These are phyloP conservation scores for Breynia disticha DNA, from an alignment of 441 rosid species.

Conservation along the genomic window DNA sequence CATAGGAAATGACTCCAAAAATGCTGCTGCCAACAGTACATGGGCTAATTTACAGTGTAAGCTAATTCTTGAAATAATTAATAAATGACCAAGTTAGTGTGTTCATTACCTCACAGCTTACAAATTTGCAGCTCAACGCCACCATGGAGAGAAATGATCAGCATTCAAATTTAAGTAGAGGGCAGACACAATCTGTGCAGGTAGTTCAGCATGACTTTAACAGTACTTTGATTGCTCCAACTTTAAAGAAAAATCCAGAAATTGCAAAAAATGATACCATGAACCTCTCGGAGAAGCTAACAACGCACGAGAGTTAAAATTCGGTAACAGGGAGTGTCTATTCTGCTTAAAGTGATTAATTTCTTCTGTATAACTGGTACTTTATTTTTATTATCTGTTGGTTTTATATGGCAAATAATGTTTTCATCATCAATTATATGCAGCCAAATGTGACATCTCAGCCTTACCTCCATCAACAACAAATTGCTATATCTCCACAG, in stretches of 20 bases:
- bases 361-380: no score
- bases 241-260: slow-evolving; percentile 16
- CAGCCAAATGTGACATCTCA: slow-evolving; percentile 39
- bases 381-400: background rate
- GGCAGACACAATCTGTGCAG: slow-evolving; percentile 14
- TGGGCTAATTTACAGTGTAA: slow-evolving; percentile 21
- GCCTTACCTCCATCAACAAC: slow-evolving; percentile 33
- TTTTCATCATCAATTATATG: slow-evolving; percentile 13
- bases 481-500: slow-evolving; percentile 24
- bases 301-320: no score
- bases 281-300: no score
- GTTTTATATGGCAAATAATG: background rate
- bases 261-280: slow-evolving; percentile 22
- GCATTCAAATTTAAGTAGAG: slow-evolving; percentile 19
- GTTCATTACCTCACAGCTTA: slow-evolving; percentile 10
- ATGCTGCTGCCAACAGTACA: slow-evolving; percentile 12
- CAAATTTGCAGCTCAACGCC: slow-evolving; percentile 30
- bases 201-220: slow-evolving; percentile 15
- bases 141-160: slow-evolving; percentile 11
- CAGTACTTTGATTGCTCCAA: slow-evolving; percentile 7
- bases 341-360: no score
- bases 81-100: background rate
- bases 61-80: slow-evolving; percentile 10
- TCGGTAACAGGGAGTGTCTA: no score
- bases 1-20: slow-evolving; percentile 19